These are phyloP conservation scores for Colletotrichum sp. DNA, from an alignment of 2,329 filamentous ascomycete species.

Conservation along the genomic window DNA sequence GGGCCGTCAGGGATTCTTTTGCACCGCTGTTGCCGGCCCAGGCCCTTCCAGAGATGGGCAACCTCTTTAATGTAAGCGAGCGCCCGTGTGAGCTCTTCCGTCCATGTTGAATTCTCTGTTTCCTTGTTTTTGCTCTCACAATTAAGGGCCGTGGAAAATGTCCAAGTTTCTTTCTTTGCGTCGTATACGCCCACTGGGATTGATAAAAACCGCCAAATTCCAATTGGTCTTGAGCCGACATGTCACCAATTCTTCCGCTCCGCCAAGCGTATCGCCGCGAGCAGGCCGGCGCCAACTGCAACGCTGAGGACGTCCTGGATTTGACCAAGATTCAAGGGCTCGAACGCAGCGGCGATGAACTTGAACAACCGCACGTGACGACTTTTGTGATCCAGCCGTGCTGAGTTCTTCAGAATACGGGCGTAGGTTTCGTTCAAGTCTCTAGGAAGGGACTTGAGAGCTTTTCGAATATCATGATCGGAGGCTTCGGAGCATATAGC, in stretches of 20 bases:
- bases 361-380: too few species aligned
- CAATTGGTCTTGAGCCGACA: neutral
- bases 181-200: neutral
- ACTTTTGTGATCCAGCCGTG: too few species aligned
- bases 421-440: too few species aligned
- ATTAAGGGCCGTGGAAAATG: neutral
- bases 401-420: too few species aligned
- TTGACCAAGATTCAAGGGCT: too few species aligned
- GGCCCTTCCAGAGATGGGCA: neutral
- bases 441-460: too few species aligned
- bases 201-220: neutral
- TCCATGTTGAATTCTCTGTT: neutral
- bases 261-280: neutral
- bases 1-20: neutral
- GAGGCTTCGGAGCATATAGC: too few species aligned
- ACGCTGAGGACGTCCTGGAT: too few species aligned
- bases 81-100: neutral
- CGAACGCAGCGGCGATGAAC: too few species aligned
- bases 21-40: neutral
- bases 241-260: neutral
- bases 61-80: neutral
- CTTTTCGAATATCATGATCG: too few species aligned
- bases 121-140: neutral
- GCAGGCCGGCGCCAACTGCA: neutral
- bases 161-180: neutral